Evolutionary conservation across 352 stramenopile species (phyloP).

Genomic region (Globisporangium iwayamae): DNA sequence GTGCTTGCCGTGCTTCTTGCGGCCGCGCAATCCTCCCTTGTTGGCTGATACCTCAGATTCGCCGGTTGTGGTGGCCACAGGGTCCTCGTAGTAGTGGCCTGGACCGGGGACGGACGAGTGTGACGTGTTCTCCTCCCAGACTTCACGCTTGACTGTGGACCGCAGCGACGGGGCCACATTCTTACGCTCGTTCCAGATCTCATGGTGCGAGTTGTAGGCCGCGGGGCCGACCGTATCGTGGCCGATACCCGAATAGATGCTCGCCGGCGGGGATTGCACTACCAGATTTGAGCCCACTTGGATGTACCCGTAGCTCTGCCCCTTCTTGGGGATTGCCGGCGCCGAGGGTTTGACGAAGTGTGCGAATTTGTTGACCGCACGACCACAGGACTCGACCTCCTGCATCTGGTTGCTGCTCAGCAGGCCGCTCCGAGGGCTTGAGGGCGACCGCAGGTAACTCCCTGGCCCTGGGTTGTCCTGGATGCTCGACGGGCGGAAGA

Average conservation of each 20-base stretch:
- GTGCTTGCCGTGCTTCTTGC: constrained; percentile 13
- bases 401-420: constrained; percentile 25
- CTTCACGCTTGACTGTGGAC: constrained; percentile 69
- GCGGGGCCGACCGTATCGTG: constrained; percentile 72
- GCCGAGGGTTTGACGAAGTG: constrained; percentile 53
- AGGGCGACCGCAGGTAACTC: constrained; percentile 32
- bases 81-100: constrained; percentile 46
- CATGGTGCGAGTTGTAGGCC: constrained; percentile 48
- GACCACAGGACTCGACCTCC: not conserved
- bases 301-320: constrained; percentile 75
- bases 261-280: constrained; percentile 34
- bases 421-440: constrained; percentile 24
- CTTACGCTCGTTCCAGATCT: constrained; percentile 65
- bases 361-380: constrained; percentile 29
- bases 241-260: constrained; percentile 63
- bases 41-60: not conserved
- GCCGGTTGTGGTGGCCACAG: not conserved
- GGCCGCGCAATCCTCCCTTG: not conserved
- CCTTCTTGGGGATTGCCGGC: constrained; percentile 64
- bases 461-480: constrained; percentile 74
- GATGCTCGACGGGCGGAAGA: constrained; percentile 61
- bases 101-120: constrained; percentile 47
- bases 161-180: constrained; percentile 61
- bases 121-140: constrained; percentile 66
- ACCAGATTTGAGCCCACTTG: constrained; percentile 37